A percentile compares a stretch with the other conserved stretches of the same genome.
Evolutionary conservation across 371 early-diverging fungal genomes (phyloP).

Genomic region (Entomophthora muscae): DNA sequence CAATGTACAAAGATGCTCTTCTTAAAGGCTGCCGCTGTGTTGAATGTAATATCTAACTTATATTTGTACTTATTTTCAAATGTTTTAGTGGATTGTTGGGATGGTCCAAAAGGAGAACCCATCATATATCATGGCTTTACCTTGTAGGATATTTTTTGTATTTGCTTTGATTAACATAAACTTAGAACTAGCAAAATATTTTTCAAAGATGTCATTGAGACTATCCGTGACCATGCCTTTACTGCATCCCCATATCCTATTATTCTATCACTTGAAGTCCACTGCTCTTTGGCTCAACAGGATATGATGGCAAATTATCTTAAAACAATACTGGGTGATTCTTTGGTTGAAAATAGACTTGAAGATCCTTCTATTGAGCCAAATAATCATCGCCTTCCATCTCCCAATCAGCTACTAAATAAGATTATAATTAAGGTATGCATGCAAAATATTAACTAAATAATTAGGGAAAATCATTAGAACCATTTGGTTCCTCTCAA

Average conservation of each 20-base stretch:
- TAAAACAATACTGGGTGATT: slow-evolving; percentile 32
- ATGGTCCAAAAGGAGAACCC: slow-evolving; percentile 56
- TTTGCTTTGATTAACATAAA: slow-evolving; percentile 2
- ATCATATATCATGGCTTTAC: slow-evolving; percentile 65
- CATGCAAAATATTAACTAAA: background rate
- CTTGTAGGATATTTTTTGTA: slow-evolving; percentile 23
- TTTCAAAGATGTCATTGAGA: slow-evolving; percentile 57
- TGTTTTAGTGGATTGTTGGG: slow-evolving; percentile 75
- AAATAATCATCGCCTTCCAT: slow-evolving; percentile 27
- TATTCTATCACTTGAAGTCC: slow-evolving; percentile 62
- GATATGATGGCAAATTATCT: slow-evolving; percentile 46
- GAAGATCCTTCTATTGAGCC: background rate
- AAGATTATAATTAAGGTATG: slow-evolving; percentile 50
- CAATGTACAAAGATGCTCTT: slow-evolving; percentile 61
- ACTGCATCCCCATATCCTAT: slow-evolving; percentile 54
- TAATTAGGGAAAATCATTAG: slow-evolving; percentile 1
- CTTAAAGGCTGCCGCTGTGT: slow-evolving; percentile 68
- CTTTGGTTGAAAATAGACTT: slow-evolving; percentile 32
- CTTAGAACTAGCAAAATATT: slow-evolving; percentile 44
- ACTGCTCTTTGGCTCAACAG: slow-evolving; percentile 52
- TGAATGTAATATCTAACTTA: slow-evolving; percentile 37
- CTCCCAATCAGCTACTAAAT: slow-evolving; percentile 37
- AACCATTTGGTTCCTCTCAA: background rate
- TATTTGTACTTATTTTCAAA: no score
- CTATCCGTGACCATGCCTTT: slow-evolving; percentile 62